Evolutionary conservation across 176 grass and related monocot genomes (phyloP), one percentile per base, ranked within the genome.

Genomic region (Microstegium vimineum): DNA sequence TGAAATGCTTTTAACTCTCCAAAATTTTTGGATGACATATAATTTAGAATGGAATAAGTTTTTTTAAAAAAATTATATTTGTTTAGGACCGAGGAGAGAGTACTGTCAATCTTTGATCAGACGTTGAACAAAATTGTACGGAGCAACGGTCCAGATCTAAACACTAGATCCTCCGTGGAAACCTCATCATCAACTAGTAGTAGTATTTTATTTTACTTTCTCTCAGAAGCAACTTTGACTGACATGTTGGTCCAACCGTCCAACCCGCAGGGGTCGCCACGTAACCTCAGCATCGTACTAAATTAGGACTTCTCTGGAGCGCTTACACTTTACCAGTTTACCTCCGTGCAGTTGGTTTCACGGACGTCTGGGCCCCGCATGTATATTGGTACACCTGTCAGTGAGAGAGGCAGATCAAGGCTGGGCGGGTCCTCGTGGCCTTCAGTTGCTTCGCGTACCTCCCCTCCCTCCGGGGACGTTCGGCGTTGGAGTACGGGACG

Each of bases 391-490:
- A 9, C 0, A 0, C n/a, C 0, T 86, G 88, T 82, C 83, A 86
- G 79, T 33, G 23, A 71, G 0, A 4, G 16, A 5, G 2, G 0
- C 0, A 17, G 6, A 0, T 0, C 0, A 2, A 8, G 0, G 8
- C 54, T 34, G 62, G 9, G 20, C 4, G 7, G 2, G 6, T 17
- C 17, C 38, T 1, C 69, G 61, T 32, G 17, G 23, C 22, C 65
- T 33, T 17, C 10, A 63, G 42, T 75, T 76, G 27, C 81, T 46
- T 78, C 33, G 60, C 34, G 60, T 73, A 32, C 10, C 8, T 8
- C 0, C 0, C 43, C 18, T 78, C 18, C 57, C 3, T 57, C 15
- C 11, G 34, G n/a, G n/a, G n/a, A n/a, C n/a, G 14, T 28, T 12
- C 17, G 83, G 66, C 72, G 36, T 18, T 78, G 7, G 79, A 57